These are phyloP conservation scores for Colletotrichum noveboracense DNA, from an alignment of 2,329 filamentous ascomycete species.

Conservation along the genomic window DNA sequence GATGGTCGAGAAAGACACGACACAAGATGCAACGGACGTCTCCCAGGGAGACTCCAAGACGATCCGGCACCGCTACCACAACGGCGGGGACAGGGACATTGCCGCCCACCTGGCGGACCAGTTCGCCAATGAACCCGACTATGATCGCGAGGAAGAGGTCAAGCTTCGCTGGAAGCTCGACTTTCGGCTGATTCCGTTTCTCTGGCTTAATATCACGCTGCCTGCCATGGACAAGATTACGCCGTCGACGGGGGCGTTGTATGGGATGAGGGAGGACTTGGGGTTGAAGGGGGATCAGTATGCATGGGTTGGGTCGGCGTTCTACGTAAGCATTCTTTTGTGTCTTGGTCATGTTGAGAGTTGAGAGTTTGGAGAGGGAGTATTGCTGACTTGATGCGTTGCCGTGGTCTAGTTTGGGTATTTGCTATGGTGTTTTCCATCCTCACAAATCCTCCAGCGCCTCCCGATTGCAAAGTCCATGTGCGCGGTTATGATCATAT, in stretches of 20 bases:
- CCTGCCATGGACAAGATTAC: slow-evolving; percentile 37
- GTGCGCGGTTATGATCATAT: neutral
- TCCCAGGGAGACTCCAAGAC: neutral
- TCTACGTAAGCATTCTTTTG: neutral
- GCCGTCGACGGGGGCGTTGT: slow-evolving; percentile 32
- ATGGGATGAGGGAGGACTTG: slow-evolving; percentile 29
- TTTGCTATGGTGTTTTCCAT: neutral
- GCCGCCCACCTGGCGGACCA: neutral
- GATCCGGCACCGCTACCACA: neutral
- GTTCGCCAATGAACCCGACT: neutral
- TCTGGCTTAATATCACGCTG: slow-evolving; percentile 25
- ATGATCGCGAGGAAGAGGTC: neutral
- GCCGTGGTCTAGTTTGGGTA: neutral
- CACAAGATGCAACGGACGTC: neutral
- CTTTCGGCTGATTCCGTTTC: neutral
- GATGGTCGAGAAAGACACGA: neutral
- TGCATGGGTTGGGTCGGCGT: slow-evolving; percentile 19
- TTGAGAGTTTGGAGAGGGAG: neutral
- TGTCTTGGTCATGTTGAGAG: neutral
- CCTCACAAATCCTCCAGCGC: neutral
- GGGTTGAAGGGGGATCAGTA: slow-evolving; percentile 28
- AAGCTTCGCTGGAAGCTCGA: neutral
- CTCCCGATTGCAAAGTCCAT: neutral
- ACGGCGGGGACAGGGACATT: neutral
- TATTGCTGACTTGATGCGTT: neutral